Evolutionary conservation across 2,329 filamentous ascomycete species (phyloP), one percentile per base, ranked within the genome.

Genomic region (Trichoderma oligosporum): DNA sequence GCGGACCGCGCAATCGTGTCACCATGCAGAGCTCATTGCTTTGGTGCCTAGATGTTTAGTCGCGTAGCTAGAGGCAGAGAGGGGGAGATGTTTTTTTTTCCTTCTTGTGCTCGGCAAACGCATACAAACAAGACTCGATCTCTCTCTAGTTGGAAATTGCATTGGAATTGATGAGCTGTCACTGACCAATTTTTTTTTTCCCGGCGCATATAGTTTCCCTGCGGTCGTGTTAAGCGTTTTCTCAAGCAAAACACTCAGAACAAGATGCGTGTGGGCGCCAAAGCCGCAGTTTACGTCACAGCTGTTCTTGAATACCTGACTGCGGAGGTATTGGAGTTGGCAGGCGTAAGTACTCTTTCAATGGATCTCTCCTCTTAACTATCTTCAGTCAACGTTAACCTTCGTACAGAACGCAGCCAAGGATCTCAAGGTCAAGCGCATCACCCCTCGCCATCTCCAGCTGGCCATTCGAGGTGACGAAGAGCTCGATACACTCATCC

Each of bases 361-460:
- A 24, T 25, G 24, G 16, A 18, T 24, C 24, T 36, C 16, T 24
- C 31, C 58, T 58, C 49, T 11, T 51, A 47, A 56, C 22, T 9
- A 29, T 24, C 16, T 18, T 54, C 33, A 38, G 46, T 45, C 65
- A 41, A 70, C 64, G n/a, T 33, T 55, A 38, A 55, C 31, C 16
- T 29, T 35, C 48, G 16, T 33, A 39, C 68, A 87, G 84, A 99
- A 99, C 74, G 94, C 94, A 54, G 94, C 94, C 75, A 97, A 97
- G 83, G 94, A 99, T 76, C 88, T 97, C 72, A 99, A 97, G 79
- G 94, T 97, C 79, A 99, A 97, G 86, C 94, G 94, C 77, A 99
- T 99, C 76, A 97, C 93, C 11, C 94, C 94, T 57, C 92, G 94
- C 74, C 94, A 99, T 76, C 80, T 99, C 64, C 94, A 99, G 76